Base-by-base conservation (phyloP, 164 flowering plant species). In the Litsea cubeba region DNA sequence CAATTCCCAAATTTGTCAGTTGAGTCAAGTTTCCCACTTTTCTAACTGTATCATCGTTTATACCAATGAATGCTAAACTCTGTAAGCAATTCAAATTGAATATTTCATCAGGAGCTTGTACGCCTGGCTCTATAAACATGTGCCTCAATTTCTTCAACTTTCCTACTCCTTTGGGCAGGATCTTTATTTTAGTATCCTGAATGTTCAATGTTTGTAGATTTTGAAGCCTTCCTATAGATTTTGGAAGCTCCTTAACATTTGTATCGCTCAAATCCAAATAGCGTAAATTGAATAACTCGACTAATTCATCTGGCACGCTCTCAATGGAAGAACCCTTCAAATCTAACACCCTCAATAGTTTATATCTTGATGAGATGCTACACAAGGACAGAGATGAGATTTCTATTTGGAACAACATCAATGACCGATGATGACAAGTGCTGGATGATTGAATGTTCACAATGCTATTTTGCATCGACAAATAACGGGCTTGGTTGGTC, bases 401-500 rank as follows among this genome's bases (percentile, higher is more conserved):
- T 25, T 14, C 23, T 25, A 11, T 8, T 10, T 30, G 20, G 28
- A 65, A 25, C 15, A 65, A 26, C 17, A 28, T 5, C 14, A 65
- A 35, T 12, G 68, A 25, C 14, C 68, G 49, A 26, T 25, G 68
- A 26, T 65, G 49, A 26, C 68, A 17, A 24, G 18, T 17, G 4
- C 7, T 30, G 35, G 35, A 30, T 54, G 26, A 17, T 51, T 51
- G 12, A 51, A 51, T 51, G 58, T 51, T 51, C 18, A 12, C 17
- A 2, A 12, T 3, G 18, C 4, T 51, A 51, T 17, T 51, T 17
- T 72, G 76, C 5, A 75, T 50, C 17, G 68, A 79, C 28, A 75
- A 25, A 3, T 66, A 73, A 2, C 78, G 64, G 14, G 5, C 23
- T 40, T 26, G 40, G 22, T 3, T 22, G 24, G 1, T 18, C 17